phyloP scores from a whole-genome alignment of 176 grass and related monocot species.

The Paspalum vaginatum region DNA sequence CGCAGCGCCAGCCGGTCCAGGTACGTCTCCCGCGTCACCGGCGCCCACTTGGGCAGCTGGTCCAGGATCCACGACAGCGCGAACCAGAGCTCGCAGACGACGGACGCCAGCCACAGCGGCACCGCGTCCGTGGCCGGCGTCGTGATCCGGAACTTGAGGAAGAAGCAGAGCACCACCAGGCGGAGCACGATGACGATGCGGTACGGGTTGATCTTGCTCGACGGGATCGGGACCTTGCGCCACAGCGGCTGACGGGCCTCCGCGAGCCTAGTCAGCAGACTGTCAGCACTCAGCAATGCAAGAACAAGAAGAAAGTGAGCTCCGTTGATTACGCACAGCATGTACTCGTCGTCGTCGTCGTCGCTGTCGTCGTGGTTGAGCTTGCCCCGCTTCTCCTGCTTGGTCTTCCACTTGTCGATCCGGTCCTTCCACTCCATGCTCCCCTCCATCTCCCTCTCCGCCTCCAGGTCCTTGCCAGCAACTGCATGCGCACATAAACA shows the following conservation, averaged over 20 bases:
- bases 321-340: slow-evolving; percentile 81
- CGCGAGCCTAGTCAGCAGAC: slow-evolving; percentile 46
- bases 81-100: slow-evolving; percentile 98
- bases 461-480: slow-evolving; percentile 88
- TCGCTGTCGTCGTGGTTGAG: slow-evolving; percentile 65
- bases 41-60: slow-evolving; percentile 96
- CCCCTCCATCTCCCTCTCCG: slow-evolving; percentile 86
- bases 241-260: slow-evolving; percentile 93
- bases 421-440: slow-evolving; percentile 98
- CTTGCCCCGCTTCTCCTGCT: slow-evolving; percentile 80
- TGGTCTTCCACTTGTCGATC: slow-evolving; percentile 95
- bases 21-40: slow-evolving; percentile 91
- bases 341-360: slow-evolving; percentile 78
- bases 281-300: no score
- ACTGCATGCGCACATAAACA: slow-evolving; percentile 37
- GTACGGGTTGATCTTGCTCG: slow-evolving; percentile 93
- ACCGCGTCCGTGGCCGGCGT: slow-evolving; percentile 79
- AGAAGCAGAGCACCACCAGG: slow-evolving; percentile 84
- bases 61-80: slow-evolving; percentile 98
- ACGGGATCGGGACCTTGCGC: slow-evolving; percentile 91
- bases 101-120: slow-evolving; percentile 77
- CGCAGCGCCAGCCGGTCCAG: slow-evolving; percentile 84
- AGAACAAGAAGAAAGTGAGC: no score
- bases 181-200: slow-evolving; percentile 95
- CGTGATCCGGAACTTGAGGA: slow-evolving; percentile 86